Base-by-base conservation (phyloP, 352 stramenopile genomes). In the Saprolegnia diclina region DNA sequence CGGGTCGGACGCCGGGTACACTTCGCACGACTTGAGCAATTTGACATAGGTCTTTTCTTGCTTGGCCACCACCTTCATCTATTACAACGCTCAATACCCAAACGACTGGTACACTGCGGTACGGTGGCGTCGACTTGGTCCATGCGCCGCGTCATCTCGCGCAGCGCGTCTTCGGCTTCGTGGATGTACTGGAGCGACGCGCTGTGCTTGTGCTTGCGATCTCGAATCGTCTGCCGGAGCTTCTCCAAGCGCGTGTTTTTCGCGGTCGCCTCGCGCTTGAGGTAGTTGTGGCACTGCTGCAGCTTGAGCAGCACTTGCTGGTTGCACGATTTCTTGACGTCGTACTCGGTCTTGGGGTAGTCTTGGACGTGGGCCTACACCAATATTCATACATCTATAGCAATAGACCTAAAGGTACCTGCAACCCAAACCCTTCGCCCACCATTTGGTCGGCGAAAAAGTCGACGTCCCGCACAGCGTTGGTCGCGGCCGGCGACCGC, bases 261-360 rank as follows among this genome's bases (percentile, higher is more conserved):
- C 56, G 78, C 77, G 29, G 77, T 71, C 18, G 82, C 76, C 59
- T 92, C 86, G 4, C 78, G 71, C 38, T 81, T 85, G 14, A 85
- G 76, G 6, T 72, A 80, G 63, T 94, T 82, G 65, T 89, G 87
- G 38, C 89, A 29, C 44, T 80, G 79, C 71, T 94, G 86, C 7
- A 94, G 74, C 71, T 89, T 91, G 24, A 91, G 77, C 53, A 92
- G 77, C 9, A 91, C 71, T 50, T 88, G 76, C 73, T 89, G 78
- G 48, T 91, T 92, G 74, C 90, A 91, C 19, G 85, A 89, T 62
- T 86, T 78, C 32, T 85, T 85, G 13, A 91, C 53, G 38, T 91
- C 82, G 80, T 81, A 91, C 56, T 93, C 86, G 14, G 76, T 82
- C 65, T 92, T 83, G 14, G 82, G 77, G 59, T 91, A 90, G 55